phyloP scores from a whole-genome alignment of 441 rosid species.

The Populus hybrid region DNA sequence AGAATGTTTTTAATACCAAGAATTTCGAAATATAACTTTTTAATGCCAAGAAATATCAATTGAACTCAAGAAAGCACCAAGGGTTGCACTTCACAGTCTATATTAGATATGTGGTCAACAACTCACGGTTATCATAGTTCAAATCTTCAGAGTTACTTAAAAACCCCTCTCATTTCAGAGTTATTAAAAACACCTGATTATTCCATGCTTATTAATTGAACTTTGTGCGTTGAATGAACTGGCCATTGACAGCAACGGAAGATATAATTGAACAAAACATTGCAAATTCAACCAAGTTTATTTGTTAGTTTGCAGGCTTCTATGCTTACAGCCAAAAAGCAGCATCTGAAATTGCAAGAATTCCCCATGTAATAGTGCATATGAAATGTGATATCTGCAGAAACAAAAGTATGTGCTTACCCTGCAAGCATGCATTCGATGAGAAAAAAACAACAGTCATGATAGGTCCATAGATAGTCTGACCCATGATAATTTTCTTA shows the following conservation, averaged over 20 bases:
- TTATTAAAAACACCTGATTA: background rate
- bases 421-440: constrained; percentile 62
- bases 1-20: background rate
- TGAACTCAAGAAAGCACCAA: background rate
- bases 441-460: constrained; percentile 81
- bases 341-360: background rate
- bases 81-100: background rate
- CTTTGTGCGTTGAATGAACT: background rate
- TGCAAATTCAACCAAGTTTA: background rate
- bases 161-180: background rate
- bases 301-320: background rate
- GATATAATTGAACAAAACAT: background rate
- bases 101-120: background rate
- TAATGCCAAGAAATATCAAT: background rate
- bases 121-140: background rate
- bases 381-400: background rate
- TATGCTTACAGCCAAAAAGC: background rate
- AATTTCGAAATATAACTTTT: background rate
- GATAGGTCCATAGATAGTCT: constrained; percentile 62
- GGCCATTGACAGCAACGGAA: background rate
- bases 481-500: constrained; percentile 86
- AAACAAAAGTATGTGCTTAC: constrained; percentile 28
- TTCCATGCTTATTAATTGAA: background rate
- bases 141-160: background rate
- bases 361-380: background rate